Conservation (phyloP, 371 early-diverging fungal species). For the Apophysomyces variabilis region DNA sequence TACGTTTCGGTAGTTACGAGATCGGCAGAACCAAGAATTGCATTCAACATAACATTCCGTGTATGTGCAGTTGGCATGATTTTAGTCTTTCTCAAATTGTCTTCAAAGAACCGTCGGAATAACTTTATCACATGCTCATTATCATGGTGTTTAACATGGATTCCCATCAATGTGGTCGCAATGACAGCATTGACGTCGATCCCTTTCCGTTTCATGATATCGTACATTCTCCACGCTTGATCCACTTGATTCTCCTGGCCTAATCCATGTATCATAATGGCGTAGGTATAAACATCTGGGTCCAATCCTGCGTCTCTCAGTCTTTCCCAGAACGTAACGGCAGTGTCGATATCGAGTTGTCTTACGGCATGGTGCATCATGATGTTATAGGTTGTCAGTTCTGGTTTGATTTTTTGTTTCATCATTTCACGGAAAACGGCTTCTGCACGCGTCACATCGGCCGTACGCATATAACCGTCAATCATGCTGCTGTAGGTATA, state of each 20-base stretch:
- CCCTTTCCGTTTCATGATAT: slow-evolving; percentile 35
- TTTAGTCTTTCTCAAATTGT: neutral
- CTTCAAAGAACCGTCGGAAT: slow-evolving; percentile 41
- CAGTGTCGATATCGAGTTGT: slow-evolving; percentile 47
- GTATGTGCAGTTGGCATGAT: slow-evolving; percentile 35
- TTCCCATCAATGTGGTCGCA: slow-evolving; percentile 49
- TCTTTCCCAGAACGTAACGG: slow-evolving; percentile 42
- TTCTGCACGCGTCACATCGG: slow-evolving; percentile 40
- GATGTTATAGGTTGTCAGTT: slow-evolving; percentile 48
- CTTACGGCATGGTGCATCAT: slow-evolving; percentile 49
- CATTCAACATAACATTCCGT: slow-evolving; percentile 45
- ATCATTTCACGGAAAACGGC: slow-evolving; percentile 43
- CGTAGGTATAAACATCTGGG: slow-evolving; percentile 52
- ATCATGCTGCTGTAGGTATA: slow-evolving; percentile 51
- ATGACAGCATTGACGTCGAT: slow-evolving; percentile 35
- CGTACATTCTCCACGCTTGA: slow-evolving; percentile 48
- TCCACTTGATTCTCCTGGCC: slow-evolving; percentile 42
- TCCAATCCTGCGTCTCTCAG: slow-evolving; percentile 42
- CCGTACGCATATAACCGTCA: slow-evolving; percentile 53
- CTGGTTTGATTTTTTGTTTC: slow-evolving; percentile 36
- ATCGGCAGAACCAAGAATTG: slow-evolving; percentile 35
- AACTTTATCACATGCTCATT: slow-evolving; percentile 39
- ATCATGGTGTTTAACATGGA: slow-evolving; percentile 53
- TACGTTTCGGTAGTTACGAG: slow-evolving; percentile 25
- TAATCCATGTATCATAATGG: slow-evolving; percentile 50